These are phyloP conservation scores for Trichosporon coremiiforme DNA, from an alignment of 1,284 basidiomycete genomes.

Conservation along the genomic window DNA sequence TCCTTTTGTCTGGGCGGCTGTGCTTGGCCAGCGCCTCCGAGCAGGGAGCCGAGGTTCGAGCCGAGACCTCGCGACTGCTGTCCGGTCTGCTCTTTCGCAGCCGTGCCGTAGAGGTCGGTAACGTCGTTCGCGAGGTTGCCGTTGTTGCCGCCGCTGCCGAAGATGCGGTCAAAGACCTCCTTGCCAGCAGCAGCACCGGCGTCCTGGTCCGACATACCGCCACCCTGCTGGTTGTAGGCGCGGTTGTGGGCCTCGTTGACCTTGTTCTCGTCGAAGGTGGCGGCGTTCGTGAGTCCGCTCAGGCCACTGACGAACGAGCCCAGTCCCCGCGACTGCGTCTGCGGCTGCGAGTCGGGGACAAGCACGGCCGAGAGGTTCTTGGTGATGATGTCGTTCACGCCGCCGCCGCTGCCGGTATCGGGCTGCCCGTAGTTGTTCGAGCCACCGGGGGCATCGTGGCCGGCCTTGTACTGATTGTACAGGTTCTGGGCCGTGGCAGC, in stretches of 20 bases:
- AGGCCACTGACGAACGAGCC: constrained; percentile 18
- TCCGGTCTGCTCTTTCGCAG: constrained; percentile 9
- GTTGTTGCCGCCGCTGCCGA: constrained; percentile 3
- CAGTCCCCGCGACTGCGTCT: constrained; percentile 20
- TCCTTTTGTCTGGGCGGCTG: constrained; percentile 23
- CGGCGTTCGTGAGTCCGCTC: neutral
- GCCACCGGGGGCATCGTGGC: neutral
- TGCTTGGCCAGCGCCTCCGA: constrained; percentile 3
- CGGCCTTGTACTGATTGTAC: constrained; percentile 4
- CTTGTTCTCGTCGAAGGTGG: constrained; percentile 21
- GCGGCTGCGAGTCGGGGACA: neutral
- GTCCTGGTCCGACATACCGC: constrained; percentile 23
- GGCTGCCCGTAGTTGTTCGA: constrained; percentile 7
- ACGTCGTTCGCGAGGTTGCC: constrained; percentile 15
- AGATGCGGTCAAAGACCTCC: constrained; percentile 23
- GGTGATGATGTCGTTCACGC: constrained; percentile 13
- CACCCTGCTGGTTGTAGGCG: constrained; percentile 16
- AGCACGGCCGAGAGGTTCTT: constrained; percentile 20
- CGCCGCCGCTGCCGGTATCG: constrained; percentile 2
- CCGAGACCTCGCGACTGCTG: constrained; percentile 16
- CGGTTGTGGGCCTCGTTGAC: constrained; percentile 21
- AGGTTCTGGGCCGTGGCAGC: constrained; percentile 14
- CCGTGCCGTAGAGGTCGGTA: constrained; percentile 16
- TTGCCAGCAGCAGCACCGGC: constrained; percentile 21
- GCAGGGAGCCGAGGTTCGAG: neutral